These are phyloP conservation scores for Rhodosorus marinus DNA, from an alignment of 23 red algal species.

Conservation along the genomic window DNA sequence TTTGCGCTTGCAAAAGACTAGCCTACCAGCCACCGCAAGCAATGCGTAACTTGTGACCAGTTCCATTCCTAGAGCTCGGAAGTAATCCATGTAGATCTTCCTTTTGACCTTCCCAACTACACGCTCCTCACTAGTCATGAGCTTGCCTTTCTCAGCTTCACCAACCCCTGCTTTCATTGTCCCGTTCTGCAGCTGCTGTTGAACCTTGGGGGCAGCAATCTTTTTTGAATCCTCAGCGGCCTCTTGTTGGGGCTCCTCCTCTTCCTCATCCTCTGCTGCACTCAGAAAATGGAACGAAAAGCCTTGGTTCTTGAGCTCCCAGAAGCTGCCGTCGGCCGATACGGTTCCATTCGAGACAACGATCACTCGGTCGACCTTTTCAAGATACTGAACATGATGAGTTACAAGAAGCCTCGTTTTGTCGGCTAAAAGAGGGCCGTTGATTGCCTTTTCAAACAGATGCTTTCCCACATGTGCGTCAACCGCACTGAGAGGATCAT, in stretches of 20 bases:
- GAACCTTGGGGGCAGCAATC: no score
- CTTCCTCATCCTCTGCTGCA: no score
- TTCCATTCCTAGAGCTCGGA: conserved; percentile 2
- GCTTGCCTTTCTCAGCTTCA: background rate
- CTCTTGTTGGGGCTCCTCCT: no score
- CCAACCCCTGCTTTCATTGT: no score
- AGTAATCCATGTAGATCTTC: conserved; percentile 13
- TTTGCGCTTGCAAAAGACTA: no score
- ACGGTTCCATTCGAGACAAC: no score
- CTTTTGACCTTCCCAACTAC: conserved; percentile 15
- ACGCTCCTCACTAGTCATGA: conserved; percentile 13
- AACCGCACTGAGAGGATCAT: conserved; percentile 64
- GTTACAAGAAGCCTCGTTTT: conserved; percentile 41
- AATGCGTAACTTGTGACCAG: background rate
- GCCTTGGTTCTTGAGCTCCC: no score
- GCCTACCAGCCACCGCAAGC: conserved; percentile 1
- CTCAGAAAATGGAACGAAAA: no score
- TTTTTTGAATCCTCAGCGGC: no score
- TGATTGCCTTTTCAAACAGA: conserved; percentile 20
- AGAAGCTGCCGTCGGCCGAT: no score
- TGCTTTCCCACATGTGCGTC: conserved; percentile 20
- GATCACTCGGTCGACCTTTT: conserved; percentile 2
- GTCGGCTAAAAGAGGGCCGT: conserved; percentile 7
- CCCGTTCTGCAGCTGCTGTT: no score
- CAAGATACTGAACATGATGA: conserved; percentile 25